phyloP scores from a whole-genome alignment of 2,329 filamentous ascomycete genomes.

The Cytospora leucostoma region DNA sequence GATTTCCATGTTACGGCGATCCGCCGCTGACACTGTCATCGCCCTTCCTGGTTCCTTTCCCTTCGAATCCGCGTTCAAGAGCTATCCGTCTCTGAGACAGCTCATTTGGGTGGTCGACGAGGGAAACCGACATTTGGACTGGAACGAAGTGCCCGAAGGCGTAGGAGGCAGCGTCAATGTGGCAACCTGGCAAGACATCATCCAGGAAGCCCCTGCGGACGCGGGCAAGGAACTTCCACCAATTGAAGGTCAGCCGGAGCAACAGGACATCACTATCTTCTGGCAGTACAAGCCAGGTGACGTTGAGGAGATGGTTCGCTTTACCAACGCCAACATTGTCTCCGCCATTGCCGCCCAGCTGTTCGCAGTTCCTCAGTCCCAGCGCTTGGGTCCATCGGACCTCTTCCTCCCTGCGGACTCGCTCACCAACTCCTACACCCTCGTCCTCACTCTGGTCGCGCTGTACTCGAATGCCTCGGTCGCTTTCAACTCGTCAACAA shows the following conservation, averaged over 20 bases:
- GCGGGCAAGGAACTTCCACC: slow-evolving; percentile 66
- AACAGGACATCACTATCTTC: slow-evolving; percentile 64
- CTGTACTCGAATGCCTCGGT: slow-evolving; percentile 83
- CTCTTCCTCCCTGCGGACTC: slow-evolving; percentile 83
- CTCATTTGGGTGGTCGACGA: slow-evolving; percentile 92
- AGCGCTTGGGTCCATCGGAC: slow-evolving; percentile 74
- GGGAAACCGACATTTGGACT: slow-evolving; percentile 90
- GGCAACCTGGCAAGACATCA: slow-evolving; percentile 88
- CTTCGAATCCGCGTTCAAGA: slow-evolving; percentile 69
- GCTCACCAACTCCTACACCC: slow-evolving; percentile 75
- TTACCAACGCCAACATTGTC: slow-evolving; percentile 82
- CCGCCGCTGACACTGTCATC: slow-evolving; percentile 78
- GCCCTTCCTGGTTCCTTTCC: slow-evolving; percentile 86
- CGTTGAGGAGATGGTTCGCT: slow-evolving; percentile 73
- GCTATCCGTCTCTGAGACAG: slow-evolving; percentile 70
- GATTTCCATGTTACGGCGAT: slow-evolving; percentile 69
- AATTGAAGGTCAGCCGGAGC: slow-evolving; percentile 54
- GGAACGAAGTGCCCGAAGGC: slow-evolving; percentile 83
- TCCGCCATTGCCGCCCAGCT: slow-evolving; percentile 80
- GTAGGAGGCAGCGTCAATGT: slow-evolving; percentile 75
- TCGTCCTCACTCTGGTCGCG: slow-evolving; percentile 78
- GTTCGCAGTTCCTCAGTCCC: slow-evolving; percentile 70
- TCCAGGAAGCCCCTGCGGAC: slow-evolving; percentile 66
- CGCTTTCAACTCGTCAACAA: slow-evolving; percentile 85
- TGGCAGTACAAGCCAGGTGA: slow-evolving; percentile 59